Evolutionary conservation across 306 rosid species (phyloP), one percentile per base, ranked within the genome.

Genomic region (barrel medic (Medicago truncatula)): DNA sequence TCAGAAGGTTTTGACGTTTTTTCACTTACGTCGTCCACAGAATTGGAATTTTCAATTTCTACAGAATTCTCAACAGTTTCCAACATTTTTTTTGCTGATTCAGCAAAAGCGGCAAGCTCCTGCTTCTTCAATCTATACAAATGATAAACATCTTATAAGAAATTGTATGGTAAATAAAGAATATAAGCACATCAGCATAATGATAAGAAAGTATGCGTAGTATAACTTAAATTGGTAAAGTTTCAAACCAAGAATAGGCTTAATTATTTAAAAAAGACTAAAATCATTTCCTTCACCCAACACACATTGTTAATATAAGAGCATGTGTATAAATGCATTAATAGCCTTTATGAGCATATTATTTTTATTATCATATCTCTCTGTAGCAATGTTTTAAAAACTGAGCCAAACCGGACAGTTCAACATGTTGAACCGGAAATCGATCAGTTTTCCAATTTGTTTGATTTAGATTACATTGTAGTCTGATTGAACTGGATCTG

Each of bases 41-140:
- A 80, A 70, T 60, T 70, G 41, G 44, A 60, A 44, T 76, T 40
- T 40, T 83, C 96, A 18, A 15, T 58, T 74, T 75, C 87, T 21
- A 71, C 88, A 70, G 96, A 83, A 69, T 90, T 95, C 83, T 90
- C 89, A 68, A 85, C 86, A 17, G 75, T 80, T 75, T 78, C 82
- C 69, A 85, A 66, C 80, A 87, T 54, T 8, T 82, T 20, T 82
- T 90, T 80, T 15, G 96, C 93, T 3, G 97, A 88, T 82, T 83
- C 83, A 8, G 96, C 89, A 53, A 89, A 79, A 14, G 86, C 85
- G 56, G 79, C 85, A 73, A 95, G 86, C 85, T 95, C 99, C 68
- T 80, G 84, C 87, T 88, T 92, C 86, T 86, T 85, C 65, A 87
- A 85, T 81, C 99, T 95, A 78, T 77, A 73, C 7, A 10, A 39